phyloP scores from a whole-genome alignment of 805 yeast species.

The Diddensiella caesifluorescens region DNA sequence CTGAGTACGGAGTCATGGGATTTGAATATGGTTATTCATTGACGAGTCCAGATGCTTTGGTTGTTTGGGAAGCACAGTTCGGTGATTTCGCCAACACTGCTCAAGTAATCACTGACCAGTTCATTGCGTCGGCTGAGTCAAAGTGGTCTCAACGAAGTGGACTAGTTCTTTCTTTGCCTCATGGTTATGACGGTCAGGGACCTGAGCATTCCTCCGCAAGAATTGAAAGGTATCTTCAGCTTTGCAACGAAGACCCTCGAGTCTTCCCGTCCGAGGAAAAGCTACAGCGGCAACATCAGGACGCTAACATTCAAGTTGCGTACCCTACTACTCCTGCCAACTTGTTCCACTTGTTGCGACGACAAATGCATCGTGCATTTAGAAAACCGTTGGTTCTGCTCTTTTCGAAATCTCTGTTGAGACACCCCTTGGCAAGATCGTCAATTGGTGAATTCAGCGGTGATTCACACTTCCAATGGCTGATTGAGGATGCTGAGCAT shows the following conservation, averaged over 20 bases:
- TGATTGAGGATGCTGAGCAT: slow-evolving; percentile 85
- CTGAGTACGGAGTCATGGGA: slow-evolving; percentile 99
- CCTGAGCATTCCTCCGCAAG: slow-evolving; percentile 99
- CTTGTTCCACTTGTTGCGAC: slow-evolving; percentile 91
- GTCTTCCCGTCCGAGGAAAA: slow-evolving; percentile 84
- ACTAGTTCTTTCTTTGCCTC: slow-evolving; percentile 89
- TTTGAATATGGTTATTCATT: slow-evolving; percentile 98
- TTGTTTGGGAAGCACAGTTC: slow-evolving; percentile 99
- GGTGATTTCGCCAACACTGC: slow-evolving; percentile 99
- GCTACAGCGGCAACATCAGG: slow-evolving; percentile 96
- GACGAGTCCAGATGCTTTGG: slow-evolving; percentile 94
- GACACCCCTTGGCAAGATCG: slow-evolving; percentile 98
- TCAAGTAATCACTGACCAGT: slow-evolving; percentile 95
- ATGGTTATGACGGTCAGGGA: slow-evolving; percentile 99
- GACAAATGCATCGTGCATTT: slow-evolving; percentile 99
- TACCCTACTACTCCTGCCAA: slow-evolving; percentile 98
- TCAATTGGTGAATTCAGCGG: slow-evolving; percentile 76
- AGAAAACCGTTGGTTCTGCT: slow-evolving; percentile 74
- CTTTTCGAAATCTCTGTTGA: slow-evolving; percentile 88
- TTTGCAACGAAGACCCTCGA: slow-evolving; percentile 95
- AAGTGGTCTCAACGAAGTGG: slow-evolving; percentile 99
- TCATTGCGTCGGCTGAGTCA: slow-evolving; percentile 92
- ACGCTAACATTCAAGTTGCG: slow-evolving; percentile 94
- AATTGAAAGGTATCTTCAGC: slow-evolving; percentile 91
- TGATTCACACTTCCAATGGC: slow-evolving; percentile 91